Evolutionary conservation across 1,284 basidiomycete genomes (phyloP).

Genomic region (Meripilus lineatus): DNA sequence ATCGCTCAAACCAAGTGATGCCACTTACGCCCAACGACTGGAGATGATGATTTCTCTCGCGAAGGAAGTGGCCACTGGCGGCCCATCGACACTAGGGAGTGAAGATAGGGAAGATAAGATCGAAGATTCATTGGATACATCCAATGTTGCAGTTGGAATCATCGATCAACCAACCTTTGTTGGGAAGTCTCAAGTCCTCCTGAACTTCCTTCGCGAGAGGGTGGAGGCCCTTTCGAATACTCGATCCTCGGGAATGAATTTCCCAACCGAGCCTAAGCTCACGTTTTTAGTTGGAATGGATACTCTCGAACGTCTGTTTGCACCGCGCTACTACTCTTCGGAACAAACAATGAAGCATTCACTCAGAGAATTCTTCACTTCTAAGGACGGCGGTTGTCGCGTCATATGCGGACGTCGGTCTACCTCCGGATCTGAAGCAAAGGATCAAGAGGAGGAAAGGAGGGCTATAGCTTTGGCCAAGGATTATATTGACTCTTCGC

Average conservation of each 20-base stretch:
- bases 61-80: slow-evolving; percentile 34
- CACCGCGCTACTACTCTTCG: slow-evolving; percentile 72
- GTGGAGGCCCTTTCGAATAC: slow-evolving; percentile 22
- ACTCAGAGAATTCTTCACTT: slow-evolving; percentile 60
- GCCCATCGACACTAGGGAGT: background rate
- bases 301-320: slow-evolving; percentile 83
- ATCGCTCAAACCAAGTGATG: slow-evolving; percentile 64
- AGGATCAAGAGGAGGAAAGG: slow-evolving; percentile 27
- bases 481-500: slow-evolving; percentile 47
- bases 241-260: background rate
- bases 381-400: slow-evolving; percentile 39
- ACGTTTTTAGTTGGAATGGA: slow-evolving; percentile 66
- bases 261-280: slow-evolving; percentile 11
- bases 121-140: background rate
- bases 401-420: slow-evolving; percentile 70
- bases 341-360: slow-evolving; percentile 48
- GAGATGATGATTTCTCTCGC: slow-evolving; percentile 80
- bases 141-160: slow-evolving; percentile 76
- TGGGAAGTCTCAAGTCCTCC: slow-evolving; percentile 68
- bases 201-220: slow-evolving; percentile 42
- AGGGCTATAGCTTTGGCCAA: slow-evolving; percentile 32
- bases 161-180: slow-evolving; percentile 89
- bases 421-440: slow-evolving; percentile 12
- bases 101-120: background rate
- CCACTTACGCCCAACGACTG: slow-evolving; percentile 67